Conservation (phyloP, 2,329 filamentous ascomycete genomes). For the Trichoderma arundinaceum region DNA sequence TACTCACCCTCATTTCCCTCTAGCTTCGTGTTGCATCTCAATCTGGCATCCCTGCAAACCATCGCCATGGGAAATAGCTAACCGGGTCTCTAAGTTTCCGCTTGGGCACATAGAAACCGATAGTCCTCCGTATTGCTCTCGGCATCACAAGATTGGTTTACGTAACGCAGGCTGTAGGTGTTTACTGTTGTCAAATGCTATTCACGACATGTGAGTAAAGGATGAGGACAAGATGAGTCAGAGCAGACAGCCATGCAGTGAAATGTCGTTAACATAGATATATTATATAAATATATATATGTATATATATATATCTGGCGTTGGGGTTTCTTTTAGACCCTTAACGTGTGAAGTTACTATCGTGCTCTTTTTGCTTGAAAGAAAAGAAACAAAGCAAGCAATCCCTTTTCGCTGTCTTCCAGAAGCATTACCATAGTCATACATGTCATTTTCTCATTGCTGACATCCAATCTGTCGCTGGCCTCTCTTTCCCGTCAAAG, state of each 20-base stretch:
- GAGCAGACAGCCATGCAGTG: neutral
- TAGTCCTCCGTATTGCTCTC: no score
- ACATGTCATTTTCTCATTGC: slow-evolving; percentile 9
- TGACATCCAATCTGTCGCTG: slow-evolving; percentile 2
- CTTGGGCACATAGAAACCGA: neutral
- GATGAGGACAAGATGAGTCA: neutral
- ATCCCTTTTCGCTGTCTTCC: neutral
- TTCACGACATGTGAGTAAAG: no score
- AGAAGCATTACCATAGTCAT: neutral
- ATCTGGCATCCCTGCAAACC: neutral
- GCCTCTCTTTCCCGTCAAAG: neutral
- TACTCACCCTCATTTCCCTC: neutral
- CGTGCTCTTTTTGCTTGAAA: neutral
- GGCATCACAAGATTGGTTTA: no score
- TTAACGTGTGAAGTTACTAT: neutral
- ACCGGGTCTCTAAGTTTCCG: slow-evolving; percentile 3
- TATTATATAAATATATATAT: no score
- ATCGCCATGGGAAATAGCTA: neutral
- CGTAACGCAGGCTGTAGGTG: no score
- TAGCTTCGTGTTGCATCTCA: neutral
- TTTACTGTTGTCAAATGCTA: no score
- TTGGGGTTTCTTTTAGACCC: neutral
- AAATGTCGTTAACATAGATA: neutral
- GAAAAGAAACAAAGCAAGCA: neutral
- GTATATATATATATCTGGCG: neutral